Conservation (phyloP, 805 yeast genomes). For the Candida railenensis region DNA sequence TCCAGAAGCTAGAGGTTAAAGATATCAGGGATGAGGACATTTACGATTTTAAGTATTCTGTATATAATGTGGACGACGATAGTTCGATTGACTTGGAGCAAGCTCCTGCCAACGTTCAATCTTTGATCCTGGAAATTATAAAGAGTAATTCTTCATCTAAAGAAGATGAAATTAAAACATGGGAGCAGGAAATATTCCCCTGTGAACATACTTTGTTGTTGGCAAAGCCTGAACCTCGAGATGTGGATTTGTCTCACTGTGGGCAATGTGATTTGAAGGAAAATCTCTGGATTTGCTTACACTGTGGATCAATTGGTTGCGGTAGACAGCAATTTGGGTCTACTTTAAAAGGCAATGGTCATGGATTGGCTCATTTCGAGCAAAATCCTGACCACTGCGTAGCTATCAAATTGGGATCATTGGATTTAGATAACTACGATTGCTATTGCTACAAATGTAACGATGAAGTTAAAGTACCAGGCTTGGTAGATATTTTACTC, state of each 20-base stretch:
- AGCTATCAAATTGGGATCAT: constrained; percentile 88
- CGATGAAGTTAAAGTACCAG: constrained; percentile 82
- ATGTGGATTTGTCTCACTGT: constrained; percentile 45
- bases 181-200: constrained; percentile 86
- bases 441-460: constrained; percentile 86
- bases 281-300: constrained; percentile 89
- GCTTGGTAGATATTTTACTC: constrained; percentile 44
- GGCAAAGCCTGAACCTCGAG: constrained; percentile 27
- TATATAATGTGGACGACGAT: constrained; percentile 39
- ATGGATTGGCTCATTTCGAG: constrained; percentile 75
- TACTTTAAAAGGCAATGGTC: constrained; percentile 83
- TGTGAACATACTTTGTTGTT: constrained; percentile 75
- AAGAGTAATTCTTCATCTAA: constrained; percentile 57
- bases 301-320: constrained; percentile 91
- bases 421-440: constrained; percentile 63
- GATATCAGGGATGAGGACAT: constrained; percentile 63
- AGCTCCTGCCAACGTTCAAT: constrained; percentile 19
- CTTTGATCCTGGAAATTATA: constrained; percentile 45
- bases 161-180: constrained; percentile 74
- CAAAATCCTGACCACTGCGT: constrained; percentile 59
- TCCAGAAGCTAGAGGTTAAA: constrained; percentile 65
- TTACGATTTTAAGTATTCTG: constrained; percentile 44
- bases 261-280: constrained; percentile 60
- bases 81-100: constrained; percentile 22
- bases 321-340: constrained; percentile 95